Evolutionary conservation across 2,329 filamentous ascomycete species (phyloP), one percentile per base, ranked within the genome.

Genomic region (Diaporthe velutina): DNA sequence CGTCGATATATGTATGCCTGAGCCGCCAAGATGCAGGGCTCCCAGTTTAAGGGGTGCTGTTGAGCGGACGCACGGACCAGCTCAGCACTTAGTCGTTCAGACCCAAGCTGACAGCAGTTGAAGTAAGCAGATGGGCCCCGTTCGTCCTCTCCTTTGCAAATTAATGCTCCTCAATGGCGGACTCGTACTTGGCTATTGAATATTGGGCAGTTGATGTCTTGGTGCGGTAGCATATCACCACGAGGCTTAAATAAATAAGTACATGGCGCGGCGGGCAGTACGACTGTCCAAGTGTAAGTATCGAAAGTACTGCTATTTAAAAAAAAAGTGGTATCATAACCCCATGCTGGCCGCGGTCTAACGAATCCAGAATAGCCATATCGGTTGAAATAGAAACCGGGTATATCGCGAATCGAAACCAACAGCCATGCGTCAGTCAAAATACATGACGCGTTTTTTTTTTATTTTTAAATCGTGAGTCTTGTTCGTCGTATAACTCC

Each of bases 321-420:
- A 42, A 55, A 52, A 55, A 1, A 68, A 40, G 72, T 55, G 73
- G 73, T 71, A 74, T 71, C 73, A 54, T 67, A 67, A 52, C 48
- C 57, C 33, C 48, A 45, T 48, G 50, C 42, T 54, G 15, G 42
- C 30, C 25, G 30, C 35, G 22, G 42, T 57, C 48, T 33, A 54
- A 38, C 22, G 38, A 66, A 70, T 74, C 30, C 73, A 64, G 25
- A 35, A 67, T 48, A 64, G 58, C 68, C 55, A 50, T 40, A 30
- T 60, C 57, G 40, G 38, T 54, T 42, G 40, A 54, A 38, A 50
- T 30, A 48, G 58, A 70, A 54, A 71, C 57, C 58, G n/a, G 67
- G 45, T 74, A 74, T 64, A 52, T 64, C 22, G 38, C 38, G 33
- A 55, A 71, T 54, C 33, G 33, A 71, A 52, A 55, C 35, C 38